Evolutionary conservation across 352 stramenopile species (phyloP), one percentile per base, ranked within the genome.

Genomic region (Phytophthora ohioensis): DNA sequence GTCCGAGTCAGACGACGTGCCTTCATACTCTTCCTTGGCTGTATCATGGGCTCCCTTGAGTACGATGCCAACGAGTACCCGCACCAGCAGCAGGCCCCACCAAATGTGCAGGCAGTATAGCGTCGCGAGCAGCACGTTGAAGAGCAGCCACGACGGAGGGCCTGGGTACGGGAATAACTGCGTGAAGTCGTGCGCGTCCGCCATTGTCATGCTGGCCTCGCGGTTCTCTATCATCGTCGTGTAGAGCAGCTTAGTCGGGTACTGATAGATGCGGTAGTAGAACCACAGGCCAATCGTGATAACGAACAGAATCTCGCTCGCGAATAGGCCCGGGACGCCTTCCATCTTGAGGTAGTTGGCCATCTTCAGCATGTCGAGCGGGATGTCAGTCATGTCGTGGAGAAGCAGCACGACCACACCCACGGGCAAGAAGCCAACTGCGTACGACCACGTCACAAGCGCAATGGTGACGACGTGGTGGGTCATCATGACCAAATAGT

Each of bases 401-500:
- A 97, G 64, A 43, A 96, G 70, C 17, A 97, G 59, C 61, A 97
- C 88, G 17, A 97, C 78, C 27, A 96, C 84, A 42, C 91, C 91
- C 1, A 97, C 85, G 10, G 87, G 86, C 17, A 95, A 65, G 58
- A 91, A 96, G n/a, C 90, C 86, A 34, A 94, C 71, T 2, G 78
- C 77, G 72, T 93, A 95, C 46, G 85, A 95, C 86, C 87, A 95
- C 21, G 82, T 92, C 32, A 97, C 85, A 21, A 97, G 79, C 35
- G 87, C 83, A 51, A 96, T 94, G 3, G 90, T 97, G 41, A 96
- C 85, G 32, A 94, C 82, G 68, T 96, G 90, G 74, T 96, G 90
- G 3, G 88, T 88, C 89, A 97, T 96, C 89, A 97, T 97, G 30
- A 95, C 88, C 48, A 95, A 68, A 75, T 96, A 95, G 58, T 97